These are phyloP conservation scores for Myxozyma sirexii DNA, from an alignment of 805 yeast species.

Conservation along the genomic window DNA sequence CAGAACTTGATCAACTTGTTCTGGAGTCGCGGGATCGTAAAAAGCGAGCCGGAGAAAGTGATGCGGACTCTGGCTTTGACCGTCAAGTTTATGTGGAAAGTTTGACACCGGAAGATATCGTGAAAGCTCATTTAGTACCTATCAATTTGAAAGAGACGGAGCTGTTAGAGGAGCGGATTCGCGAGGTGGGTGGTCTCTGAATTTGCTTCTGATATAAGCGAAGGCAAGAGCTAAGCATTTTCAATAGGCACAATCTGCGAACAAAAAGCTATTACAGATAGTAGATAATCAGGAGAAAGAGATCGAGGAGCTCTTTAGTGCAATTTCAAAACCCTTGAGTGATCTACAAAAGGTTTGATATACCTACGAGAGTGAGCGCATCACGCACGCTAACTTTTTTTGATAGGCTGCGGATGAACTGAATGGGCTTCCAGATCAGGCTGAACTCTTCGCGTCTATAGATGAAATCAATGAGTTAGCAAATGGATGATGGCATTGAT, in stretches of 20 bases:
- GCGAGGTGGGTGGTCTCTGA: constrained; percentile 8
- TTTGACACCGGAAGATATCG: constrained; percentile 40
- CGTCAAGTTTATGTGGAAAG: constrained; percentile 36
- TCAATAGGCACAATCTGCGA: constrained; percentile 15
- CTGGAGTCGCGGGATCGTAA: constrained; percentile 42
- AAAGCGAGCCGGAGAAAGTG: constrained; percentile 24
- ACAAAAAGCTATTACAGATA: constrained; percentile 17
- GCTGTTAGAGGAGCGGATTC: constrained; percentile 21
- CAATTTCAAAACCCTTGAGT: constrained; percentile 2
- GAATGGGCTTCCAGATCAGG: constrained; percentile 21
- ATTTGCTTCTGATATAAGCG: background rate
- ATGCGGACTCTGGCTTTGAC: constrained; percentile 12
- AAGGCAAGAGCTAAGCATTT: background rate
- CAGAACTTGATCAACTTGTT: constrained; percentile 47
- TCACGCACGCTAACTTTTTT: background rate
- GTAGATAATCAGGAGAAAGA: constrained; percentile 24
- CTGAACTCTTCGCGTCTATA: constrained; percentile 10
- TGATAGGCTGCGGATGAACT: constrained; percentile 22
- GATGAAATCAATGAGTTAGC: constrained; percentile 15
- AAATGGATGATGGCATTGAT: background rate
- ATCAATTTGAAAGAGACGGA: constrained; percentile 35
- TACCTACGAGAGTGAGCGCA: too few relatives aligned
- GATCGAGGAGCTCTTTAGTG: constrained; percentile 12
- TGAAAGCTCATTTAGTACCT: constrained; percentile 39
- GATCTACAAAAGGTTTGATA: constrained; percentile 22